These are phyloP conservation scores for Litsea cubeba DNA, from an alignment of 164 flowering plant species.

Conservation along the genomic window DNA sequence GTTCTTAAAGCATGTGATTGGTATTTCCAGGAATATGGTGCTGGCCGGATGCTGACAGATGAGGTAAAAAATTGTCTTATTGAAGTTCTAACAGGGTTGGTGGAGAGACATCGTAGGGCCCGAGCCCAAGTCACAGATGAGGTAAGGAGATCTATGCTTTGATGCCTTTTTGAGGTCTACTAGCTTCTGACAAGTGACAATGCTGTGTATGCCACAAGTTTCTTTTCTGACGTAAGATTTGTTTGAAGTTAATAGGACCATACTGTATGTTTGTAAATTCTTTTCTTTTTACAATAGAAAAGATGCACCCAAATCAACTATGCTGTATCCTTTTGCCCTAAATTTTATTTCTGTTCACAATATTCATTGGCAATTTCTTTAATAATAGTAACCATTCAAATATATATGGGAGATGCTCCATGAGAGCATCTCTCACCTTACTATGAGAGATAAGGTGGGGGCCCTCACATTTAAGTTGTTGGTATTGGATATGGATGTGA, in stretches of 20 bases:
- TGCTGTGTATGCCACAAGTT: too few relatives aligned
- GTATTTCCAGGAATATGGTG: constrained; percentile 64
- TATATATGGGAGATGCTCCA: too few relatives aligned
- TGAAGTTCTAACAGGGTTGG: constrained; percentile 65
- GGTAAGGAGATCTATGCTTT: neutral
- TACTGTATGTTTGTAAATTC: too few relatives aligned
- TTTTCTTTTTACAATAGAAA: too few relatives aligned
- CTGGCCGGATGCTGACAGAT: constrained; percentile 85
- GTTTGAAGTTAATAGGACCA: neutral
- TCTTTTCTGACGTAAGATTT: too few relatives aligned
- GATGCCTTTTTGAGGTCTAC: neutral
- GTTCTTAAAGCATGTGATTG: neutral
- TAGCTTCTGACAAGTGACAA: neutral
- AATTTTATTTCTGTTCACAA: too few relatives aligned
- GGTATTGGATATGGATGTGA: too few relatives aligned
- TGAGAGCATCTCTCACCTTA: too few relatives aligned
- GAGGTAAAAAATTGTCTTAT: constrained; percentile 74
- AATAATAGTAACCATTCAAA: neutral
- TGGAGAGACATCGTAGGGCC: constrained; percentile 81
- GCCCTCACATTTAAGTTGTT: too few relatives aligned
- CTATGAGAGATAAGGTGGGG: too few relatives aligned
- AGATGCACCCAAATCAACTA: too few relatives aligned
- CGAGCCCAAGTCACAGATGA: constrained; percentile 84
- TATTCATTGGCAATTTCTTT: neutral
- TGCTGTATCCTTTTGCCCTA: too few relatives aligned